phyloP scores from a whole-genome alignment of 2,329 filamentous ascomycete species.

The Pleoardoris graminearum region DNA sequence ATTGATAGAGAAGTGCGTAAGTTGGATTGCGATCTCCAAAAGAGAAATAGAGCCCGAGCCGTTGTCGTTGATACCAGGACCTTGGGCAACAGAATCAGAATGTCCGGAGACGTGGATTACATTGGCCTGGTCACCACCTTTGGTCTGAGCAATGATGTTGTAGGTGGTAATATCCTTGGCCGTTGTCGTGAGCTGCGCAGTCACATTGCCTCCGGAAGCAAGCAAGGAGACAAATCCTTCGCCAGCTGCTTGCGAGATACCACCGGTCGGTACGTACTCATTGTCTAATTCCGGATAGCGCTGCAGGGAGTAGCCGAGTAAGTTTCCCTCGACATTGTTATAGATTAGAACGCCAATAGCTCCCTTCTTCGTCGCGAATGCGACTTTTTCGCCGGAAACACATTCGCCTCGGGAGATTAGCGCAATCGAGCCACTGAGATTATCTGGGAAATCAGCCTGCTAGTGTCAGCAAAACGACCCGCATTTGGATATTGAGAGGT shows the following conservation, averaged over 20 bases:
- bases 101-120: slow-evolving; percentile 62
- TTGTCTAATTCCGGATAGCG: slow-evolving; percentile 55
- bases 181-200: slow-evolving; percentile 31
- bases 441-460: slow-evolving; percentile 63
- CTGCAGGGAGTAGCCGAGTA: slow-evolving; percentile 49
- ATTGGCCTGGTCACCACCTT: slow-evolving; percentile 61
- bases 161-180: slow-evolving; percentile 29
- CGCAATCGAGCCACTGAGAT: slow-evolving; percentile 66
- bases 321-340: slow-evolving; percentile 65
- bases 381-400: slow-evolving; percentile 71
- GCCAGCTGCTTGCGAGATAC: slow-evolving; percentile 65
- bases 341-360: slow-evolving; percentile 71
- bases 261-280: slow-evolving; percentile 67
- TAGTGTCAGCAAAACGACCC: slow-evolving; percentile 1
- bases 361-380: slow-evolving; percentile 58
- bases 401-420: slow-evolving; percentile 72
- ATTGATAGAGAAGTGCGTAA: slow-evolving; percentile 72
- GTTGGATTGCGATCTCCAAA: slow-evolving; percentile 61
- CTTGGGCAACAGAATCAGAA: slow-evolving; percentile 63
- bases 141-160: slow-evolving; percentile 65
- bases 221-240: slow-evolving; percentile 59
- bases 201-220: slow-evolving; percentile 42
- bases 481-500: neutral
- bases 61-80: slow-evolving; percentile 78
- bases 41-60: slow-evolving; percentile 68